phyloP scores from a whole-genome alignment of 179 eudicot genomes.

The Silene vulgaris region DNA sequence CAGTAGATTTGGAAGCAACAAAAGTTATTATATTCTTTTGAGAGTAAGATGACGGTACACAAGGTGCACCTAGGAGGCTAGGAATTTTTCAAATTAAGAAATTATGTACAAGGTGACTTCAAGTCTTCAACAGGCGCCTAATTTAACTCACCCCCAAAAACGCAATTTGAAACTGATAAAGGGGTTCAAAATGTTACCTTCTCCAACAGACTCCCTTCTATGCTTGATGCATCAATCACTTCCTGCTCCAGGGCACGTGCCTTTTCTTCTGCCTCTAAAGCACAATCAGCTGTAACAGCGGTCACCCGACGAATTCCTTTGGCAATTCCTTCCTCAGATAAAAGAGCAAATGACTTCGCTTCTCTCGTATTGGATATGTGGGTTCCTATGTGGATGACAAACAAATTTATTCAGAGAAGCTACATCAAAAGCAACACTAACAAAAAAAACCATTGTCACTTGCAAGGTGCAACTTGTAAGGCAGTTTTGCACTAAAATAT shows the following conservation, averaged over 20 bases:
- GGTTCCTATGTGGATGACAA: constrained; percentile 53
- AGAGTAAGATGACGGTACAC: too few species aligned
- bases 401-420: neutral
- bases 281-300: constrained; percentile 76
- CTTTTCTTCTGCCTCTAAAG: constrained; percentile 54
- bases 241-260: constrained; percentile 73
- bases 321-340: constrained; percentile 96
- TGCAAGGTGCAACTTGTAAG: neutral
- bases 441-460: neutral
- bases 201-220: constrained; percentile 61
- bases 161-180: neutral
- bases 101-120: neutral
- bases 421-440: neutral
- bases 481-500: neutral
- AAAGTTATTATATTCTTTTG: too few species aligned
- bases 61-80: too few species aligned
- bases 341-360: constrained; percentile 84
- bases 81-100: neutral
- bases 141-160: neutral
- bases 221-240: constrained; percentile 58
- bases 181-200: constrained; percentile 42
- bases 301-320: constrained; percentile 97
- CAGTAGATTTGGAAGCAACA: neutral
- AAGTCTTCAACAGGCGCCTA: neutral
- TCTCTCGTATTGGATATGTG: constrained; percentile 90